Percentiles rank a stretch among this genome's conserved stretches.
These are phyloP conservation scores for Phycomyces blakesleeanus DNA, from an alignment of 192 early-diverging fungal species.

Conservation along the genomic window DNA sequence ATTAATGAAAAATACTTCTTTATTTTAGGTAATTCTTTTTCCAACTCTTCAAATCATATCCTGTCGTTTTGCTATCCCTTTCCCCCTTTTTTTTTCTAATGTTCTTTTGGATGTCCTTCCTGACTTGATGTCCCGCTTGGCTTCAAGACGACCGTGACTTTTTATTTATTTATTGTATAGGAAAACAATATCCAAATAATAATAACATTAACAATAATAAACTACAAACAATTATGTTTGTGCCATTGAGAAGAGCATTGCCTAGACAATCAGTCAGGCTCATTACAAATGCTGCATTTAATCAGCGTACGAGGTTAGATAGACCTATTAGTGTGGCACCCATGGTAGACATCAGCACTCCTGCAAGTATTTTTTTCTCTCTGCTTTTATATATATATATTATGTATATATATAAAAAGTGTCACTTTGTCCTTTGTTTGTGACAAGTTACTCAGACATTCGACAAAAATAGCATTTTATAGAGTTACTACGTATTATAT, in stretches of 20 bases:
- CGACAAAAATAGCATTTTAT: conserved; percentile 49
- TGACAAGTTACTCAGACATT: background rate
- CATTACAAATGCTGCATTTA: background rate
- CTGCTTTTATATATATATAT: no score
- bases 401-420: no score
- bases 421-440: conserved; percentile 2
- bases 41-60: background rate
- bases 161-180: background rate
- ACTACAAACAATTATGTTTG: background rate
- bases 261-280: background rate
- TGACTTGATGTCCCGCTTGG: no score
- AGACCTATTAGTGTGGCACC: conserved; percentile 55
- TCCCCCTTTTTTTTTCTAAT: no score
- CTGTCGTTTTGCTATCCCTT: background rate
- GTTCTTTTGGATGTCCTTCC: no score
- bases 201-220: background rate
- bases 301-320: background rate
- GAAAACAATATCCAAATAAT: background rate
- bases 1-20: background rate
- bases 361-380: conserved; percentile 33
- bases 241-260: background rate
- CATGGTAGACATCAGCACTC: conserved; percentile 75
- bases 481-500: conserved; percentile 62
- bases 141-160: no score
- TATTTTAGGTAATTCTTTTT: background rate